phyloP scores from a whole-genome alignment of 1,284 basidiomycete species.

The Marasmius oreades region DNA sequence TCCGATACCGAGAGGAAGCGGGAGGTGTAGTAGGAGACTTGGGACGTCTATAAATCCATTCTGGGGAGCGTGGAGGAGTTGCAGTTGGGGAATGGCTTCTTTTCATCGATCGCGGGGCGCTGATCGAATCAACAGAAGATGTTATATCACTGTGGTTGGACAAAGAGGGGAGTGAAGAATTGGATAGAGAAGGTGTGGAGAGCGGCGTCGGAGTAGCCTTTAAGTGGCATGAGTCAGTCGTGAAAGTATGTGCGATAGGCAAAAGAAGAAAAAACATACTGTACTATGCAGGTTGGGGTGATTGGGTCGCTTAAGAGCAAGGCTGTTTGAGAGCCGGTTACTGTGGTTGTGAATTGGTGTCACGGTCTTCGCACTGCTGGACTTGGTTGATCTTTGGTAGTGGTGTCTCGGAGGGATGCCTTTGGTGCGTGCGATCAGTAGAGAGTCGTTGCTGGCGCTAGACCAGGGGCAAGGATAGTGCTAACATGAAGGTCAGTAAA shows the following conservation, averaged over 20 bases:
- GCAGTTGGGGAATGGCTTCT: slow-evolving; percentile 18
- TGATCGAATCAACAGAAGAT: slow-evolving; percentile 6
- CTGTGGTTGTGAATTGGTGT: neutral
- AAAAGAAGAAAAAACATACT: neutral
- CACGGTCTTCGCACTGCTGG: slow-evolving; percentile 14
- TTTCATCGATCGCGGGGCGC: slow-evolving; percentile 5
- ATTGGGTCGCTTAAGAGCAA: neutral
- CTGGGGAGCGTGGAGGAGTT: slow-evolving; percentile 22
- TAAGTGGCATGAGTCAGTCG: neutral
- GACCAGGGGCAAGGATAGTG: slow-evolving; percentile 2
- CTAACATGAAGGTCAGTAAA: neutral
- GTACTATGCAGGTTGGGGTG: neutral
- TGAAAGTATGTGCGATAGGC: neutral
- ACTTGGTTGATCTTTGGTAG: slow-evolving; percentile 17
- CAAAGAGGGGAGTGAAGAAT: slow-evolving; percentile 6
- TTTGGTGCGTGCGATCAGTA: slow-evolving; percentile 3
- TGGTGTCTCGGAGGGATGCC: slow-evolving; percentile 8
- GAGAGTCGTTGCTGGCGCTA: slow-evolving; percentile 3
- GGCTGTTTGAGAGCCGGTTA: neutral
- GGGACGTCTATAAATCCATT: slow-evolving; percentile 46
- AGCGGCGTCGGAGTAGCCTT: slow-evolving; percentile 15
- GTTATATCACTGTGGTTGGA: slow-evolving; percentile 2
- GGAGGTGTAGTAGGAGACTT: slow-evolving; percentile 28
- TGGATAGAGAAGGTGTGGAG: slow-evolving; percentile 10
- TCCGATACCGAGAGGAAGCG: slow-evolving; percentile 6